Conservation (phyloP, 805 yeast species). For the Candida xiaguanensis region DNA sequence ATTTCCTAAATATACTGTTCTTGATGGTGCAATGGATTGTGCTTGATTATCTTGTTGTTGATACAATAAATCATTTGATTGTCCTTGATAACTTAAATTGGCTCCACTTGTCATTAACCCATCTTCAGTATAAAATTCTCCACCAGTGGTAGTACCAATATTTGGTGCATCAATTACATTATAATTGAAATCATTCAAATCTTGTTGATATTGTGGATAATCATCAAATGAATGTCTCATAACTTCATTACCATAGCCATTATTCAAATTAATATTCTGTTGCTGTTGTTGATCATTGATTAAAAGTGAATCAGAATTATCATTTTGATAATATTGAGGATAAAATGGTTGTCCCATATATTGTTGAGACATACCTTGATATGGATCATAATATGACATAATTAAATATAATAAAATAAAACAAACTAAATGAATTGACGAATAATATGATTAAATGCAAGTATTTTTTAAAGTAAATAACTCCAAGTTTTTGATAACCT, state of each 20-base stretch:
- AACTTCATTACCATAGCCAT: not conserved
- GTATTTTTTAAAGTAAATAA: slow-evolving; percentile 1
- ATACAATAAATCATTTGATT: not conserved
- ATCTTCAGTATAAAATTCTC: slow-evolving; percentile 24
- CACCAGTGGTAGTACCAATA: slow-evolving; percentile 15
- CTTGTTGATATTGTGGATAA: slow-evolving; percentile 8
- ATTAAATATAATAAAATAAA: slow-evolving; percentile 2
- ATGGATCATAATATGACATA: slow-evolving; percentile 43
- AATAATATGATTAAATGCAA: slow-evolving; percentile 1
- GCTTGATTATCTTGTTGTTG: slow-evolving; percentile 3
- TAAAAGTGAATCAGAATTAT: not conserved
- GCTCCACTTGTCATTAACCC: slow-evolving; percentile 6
- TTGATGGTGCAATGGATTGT: slow-evolving; percentile 51
- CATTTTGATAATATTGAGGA: slow-evolving; percentile 26
- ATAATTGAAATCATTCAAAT: slow-evolving; percentile 11
- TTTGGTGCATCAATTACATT: slow-evolving; percentile 9
- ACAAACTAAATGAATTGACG: not conserved
- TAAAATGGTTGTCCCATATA: slow-evolving; percentile 33
- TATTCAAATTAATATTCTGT: not conserved
- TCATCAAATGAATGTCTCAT: slow-evolving; percentile 4
- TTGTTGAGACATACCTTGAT: slow-evolving; percentile 37
- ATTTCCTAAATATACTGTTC: slow-evolving; percentile 89
- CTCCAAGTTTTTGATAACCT: not conserved
- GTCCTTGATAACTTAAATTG: not conserved
- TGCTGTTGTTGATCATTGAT: slow-evolving; percentile 1